Percentiles rank a stretch among this genome's conserved stretches.
phyloP scores from a whole-genome alignment of 768 basidiomycete genomes.

The Sporobolomyces phaffii region DNA sequence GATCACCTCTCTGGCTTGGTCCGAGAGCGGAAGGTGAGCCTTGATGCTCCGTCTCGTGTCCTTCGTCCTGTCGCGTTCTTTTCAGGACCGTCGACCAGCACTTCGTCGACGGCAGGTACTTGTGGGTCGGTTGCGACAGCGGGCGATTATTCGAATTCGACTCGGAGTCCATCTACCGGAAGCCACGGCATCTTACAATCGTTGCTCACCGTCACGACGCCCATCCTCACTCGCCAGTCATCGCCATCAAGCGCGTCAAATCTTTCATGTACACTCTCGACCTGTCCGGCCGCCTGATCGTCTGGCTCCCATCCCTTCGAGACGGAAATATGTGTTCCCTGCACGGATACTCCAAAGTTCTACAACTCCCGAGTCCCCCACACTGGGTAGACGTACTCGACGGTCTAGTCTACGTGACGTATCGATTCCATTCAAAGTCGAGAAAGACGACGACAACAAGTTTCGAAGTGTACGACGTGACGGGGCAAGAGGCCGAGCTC shows the following conservation, averaged over 20 bases:
- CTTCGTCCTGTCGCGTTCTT: fast-evolving
- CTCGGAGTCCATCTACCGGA: background rate
- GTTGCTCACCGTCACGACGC: constrained; percentile 14
- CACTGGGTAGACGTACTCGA: background rate
- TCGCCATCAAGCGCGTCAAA: background rate
- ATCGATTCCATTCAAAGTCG: background rate
- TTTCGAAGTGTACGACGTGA: constrained; percentile 2
- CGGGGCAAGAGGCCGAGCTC: background rate
- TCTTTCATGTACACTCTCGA: constrained; percentile 19
- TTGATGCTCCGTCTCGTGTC: too few species aligned
- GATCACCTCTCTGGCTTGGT: background rate
- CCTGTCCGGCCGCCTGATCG: background rate
- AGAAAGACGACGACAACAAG: background rate
- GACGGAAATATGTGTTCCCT: constrained; percentile 9
- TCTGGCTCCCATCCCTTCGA: constrained; percentile 17
- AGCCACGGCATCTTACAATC: background rate
- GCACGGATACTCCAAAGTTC: background rate
- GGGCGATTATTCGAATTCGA: constrained; percentile 17
- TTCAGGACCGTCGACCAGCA: background rate
- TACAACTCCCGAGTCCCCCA: background rate
- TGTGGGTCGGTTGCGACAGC: constrained; percentile 22
- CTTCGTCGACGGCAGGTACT: constrained; percentile 8
- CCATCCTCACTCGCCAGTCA: constrained; percentile 4
- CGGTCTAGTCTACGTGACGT: background rate
- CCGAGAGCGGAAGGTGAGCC: constrained; percentile 10